Evolutionary conservation across 2,329 filamentous ascomycete genomes (phyloP), one percentile per base, ranked within the genome.

Genomic region (Fusarium coffeatum): DNA sequence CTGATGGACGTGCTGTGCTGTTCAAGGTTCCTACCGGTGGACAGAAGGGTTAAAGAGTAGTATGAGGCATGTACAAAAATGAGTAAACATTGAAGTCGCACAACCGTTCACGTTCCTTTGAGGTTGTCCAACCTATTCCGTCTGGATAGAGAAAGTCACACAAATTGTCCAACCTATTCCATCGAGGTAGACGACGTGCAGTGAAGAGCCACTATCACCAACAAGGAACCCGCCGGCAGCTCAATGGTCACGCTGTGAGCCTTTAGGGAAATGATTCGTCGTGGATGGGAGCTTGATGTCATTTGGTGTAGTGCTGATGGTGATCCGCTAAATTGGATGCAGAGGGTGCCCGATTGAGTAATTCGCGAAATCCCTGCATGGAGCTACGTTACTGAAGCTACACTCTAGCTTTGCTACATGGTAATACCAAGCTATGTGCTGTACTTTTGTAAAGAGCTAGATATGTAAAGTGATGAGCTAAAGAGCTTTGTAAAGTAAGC

Each of bases 1-100:
- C 83, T 59, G 82, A 84, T 41, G 85, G 83, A 41, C 83, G 84
- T 76, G 85, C 87, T 32, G 84, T 89, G 18, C 74, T 89, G 70
- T 89, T 89, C 77, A 81, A 79, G 72, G 88, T 89, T 56, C 87
- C 87, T 9, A 89, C 86, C 8, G 87, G 87, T 55, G 79, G 55
- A 81, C 83, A 80, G 83, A 80, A 76, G 62, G 57, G 59, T 55
- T 73, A 62, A 25, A 47, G 28, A 30, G 12, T 37, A 37, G 34
- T n/a, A 37, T 7, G 34, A 37, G 34, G 34, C 18, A 37, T 37
- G 18, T 37, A 37, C 34, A 37, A 37, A n/a, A 37, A 37, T 37
- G 34, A 6, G 34, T 37, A 37, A 37, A n/a, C 18, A n/a, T 37
- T n/a, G 34, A 37, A 37, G 34, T 1, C 5, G 47, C 5, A 34